These are phyloP conservation scores for Alisma plantagoaquatica DNA, from an alignment of 106 monocot genomes.

Conservation along the genomic window DNA sequence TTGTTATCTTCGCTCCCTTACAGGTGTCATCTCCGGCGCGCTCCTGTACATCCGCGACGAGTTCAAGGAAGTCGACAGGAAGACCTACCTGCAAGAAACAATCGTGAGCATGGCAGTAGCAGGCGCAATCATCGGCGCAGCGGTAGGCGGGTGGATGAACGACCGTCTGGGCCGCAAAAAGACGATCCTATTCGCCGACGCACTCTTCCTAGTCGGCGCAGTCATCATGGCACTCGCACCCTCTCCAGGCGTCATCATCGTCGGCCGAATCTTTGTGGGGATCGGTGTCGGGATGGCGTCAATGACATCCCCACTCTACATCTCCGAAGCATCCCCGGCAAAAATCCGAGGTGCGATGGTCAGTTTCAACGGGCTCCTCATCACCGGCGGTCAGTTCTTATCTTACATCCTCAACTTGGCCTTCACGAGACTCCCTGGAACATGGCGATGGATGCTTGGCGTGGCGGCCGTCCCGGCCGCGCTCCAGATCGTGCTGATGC, in stretches of 20 bases:
- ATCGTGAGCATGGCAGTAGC: constrained; percentile 99
- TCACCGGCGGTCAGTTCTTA: constrained; percentile 87
- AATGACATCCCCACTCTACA: constrained; percentile 93
- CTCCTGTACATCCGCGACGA: constrained; percentile 83
- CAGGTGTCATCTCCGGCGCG: constrained; percentile 89
- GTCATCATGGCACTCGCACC: constrained; percentile 70
- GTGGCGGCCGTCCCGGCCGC: constrained; percentile 67
- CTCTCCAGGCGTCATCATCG: constrained; percentile 48
- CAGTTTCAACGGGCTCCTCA: constrained; percentile 73
- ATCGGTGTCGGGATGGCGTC: constrained; percentile 94
- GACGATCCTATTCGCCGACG: constrained; percentile 66
- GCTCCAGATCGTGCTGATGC: constrained; percentile 60
- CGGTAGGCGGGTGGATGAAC: constrained; percentile 78
- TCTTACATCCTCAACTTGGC: constrained; percentile 90
- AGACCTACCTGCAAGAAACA: constrained; percentile 58
- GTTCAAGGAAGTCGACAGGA: constrained; percentile 45
- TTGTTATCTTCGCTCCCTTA: too few species aligned
- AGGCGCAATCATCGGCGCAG: constrained; percentile 85
- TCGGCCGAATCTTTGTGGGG: constrained; percentile 85
- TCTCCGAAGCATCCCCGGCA: constrained; percentile 90
- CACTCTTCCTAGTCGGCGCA: constrained; percentile 72
- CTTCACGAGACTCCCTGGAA: constrained; percentile 80
- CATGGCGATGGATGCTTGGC: constrained; percentile 95
- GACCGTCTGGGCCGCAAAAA: constrained; percentile 59
- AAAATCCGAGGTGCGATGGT: constrained; percentile 86